These are phyloP conservation scores for Acanthamoeba quina DNA, from an alignment of 208 protist genomes.

Conservation along the genomic window DNA sequence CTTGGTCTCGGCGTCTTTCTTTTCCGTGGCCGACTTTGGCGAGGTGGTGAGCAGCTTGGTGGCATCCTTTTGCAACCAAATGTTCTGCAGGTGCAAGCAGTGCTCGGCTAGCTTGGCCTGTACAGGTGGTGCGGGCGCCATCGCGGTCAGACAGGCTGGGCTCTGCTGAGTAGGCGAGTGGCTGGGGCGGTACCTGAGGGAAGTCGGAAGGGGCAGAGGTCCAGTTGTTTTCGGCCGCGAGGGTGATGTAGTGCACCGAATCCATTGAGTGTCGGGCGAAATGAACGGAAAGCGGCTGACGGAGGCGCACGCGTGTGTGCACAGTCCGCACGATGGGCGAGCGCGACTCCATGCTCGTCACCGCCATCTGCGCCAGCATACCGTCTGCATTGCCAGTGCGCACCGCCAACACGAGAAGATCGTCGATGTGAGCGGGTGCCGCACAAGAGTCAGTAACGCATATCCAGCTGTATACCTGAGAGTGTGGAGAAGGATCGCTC, in stretches of 20 bases:
- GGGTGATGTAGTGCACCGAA: conserved; percentile 35
- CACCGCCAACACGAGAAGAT: background rate
- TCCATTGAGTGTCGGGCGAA: conserved; percentile 23
- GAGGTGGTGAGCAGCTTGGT: conserved; percentile 42
- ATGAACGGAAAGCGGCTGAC: conserved; percentile 34
- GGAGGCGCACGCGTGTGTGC: conserved; percentile 26
- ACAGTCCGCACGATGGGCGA: conserved; percentile 50
- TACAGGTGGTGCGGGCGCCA: too few species aligned
- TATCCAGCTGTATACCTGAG: background rate
- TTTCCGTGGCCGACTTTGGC: background rate
- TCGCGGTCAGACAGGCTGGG: too few species aligned
- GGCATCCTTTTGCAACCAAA: conserved; percentile 31
- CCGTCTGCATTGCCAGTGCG: background rate
- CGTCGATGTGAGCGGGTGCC: too few species aligned
- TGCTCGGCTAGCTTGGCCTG: background rate
- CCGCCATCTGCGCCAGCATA: conserved; percentile 36
- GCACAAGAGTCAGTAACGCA: background rate
- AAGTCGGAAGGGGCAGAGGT: conserved; percentile 23
- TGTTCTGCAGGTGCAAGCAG: conserved; percentile 35
- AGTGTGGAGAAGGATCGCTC: conserved; percentile 42
- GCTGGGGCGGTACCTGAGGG: background rate
- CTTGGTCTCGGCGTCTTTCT: background rate
- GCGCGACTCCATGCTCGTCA: conserved; percentile 6
- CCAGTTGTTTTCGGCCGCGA: conserved; percentile 49
- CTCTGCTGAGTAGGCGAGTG: too few species aligned